Conservation (phyloP, 2,329 filamentous ascomycete genomes). For the Escovopsis weberi region DNA sequence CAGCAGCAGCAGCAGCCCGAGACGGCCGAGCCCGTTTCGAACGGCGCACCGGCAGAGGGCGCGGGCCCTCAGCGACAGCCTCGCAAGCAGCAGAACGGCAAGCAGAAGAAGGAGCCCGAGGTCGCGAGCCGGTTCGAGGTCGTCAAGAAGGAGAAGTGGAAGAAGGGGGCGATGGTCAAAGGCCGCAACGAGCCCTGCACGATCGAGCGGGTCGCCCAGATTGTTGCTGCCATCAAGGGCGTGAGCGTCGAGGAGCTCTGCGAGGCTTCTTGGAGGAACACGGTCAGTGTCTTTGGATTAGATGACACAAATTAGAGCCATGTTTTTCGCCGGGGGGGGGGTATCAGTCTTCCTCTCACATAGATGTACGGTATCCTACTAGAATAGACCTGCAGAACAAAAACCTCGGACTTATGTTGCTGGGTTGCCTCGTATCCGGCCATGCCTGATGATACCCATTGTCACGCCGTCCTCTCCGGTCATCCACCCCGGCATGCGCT, state of each 20-base stretch:
- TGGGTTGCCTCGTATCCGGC: constrained; percentile 46
- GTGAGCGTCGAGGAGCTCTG: constrained; percentile 68
- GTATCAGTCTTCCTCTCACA: constrained; percentile 16
- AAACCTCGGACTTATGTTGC: constrained; percentile 35
- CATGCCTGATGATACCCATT: constrained; percentile 51
- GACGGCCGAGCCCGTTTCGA: constrained; percentile 11
- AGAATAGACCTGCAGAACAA: constrained; percentile 8
- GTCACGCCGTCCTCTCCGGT: constrained; percentile 76
- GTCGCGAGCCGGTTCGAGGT: constrained; percentile 61
- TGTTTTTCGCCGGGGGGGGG: constrained; percentile 5
- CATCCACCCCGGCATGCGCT: constrained; percentile 79
- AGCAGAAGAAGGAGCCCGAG: constrained; percentile 46
- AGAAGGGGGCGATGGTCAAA: constrained; percentile 78
- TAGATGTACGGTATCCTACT: constrained; percentile 7
- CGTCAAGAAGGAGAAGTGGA: constrained; percentile 95
- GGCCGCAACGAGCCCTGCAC: constrained; percentile 85
- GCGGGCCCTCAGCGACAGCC: background rate
- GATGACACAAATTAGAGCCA: constrained; percentile 17
- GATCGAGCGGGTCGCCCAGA: constrained; percentile 76
- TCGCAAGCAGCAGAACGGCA: constrained; percentile 21
- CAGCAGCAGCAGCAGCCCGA: background rate
- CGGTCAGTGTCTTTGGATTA: constrained; percentile 62
- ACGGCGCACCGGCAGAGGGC: constrained; percentile 8
- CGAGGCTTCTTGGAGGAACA: constrained; percentile 77
- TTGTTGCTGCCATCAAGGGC: constrained; percentile 75